Evolutionary conservation across 352 stramenopile genomes (phyloP).

Genomic region (Pythium folliculosum): DNA sequence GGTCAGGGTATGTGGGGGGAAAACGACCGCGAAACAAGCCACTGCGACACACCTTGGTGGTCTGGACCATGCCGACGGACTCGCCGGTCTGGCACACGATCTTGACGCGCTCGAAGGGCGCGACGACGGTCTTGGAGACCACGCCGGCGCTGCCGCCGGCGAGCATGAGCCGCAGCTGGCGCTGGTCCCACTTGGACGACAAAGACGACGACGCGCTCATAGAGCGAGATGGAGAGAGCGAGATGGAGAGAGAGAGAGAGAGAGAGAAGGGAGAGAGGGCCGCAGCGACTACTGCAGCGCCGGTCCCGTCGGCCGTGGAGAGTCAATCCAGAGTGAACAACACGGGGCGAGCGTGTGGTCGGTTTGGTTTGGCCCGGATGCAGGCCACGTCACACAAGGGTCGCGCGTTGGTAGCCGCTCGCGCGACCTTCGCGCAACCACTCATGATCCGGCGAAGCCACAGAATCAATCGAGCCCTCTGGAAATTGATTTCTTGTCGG

Average conservation of each 20-base stretch:
- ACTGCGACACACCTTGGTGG: conserved; percentile 38
- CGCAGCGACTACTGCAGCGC: conserved; percentile 27
- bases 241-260: not conserved
- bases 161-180: conserved; percentile 68
- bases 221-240: too few species aligned
- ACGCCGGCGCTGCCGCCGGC: conserved; percentile 72
- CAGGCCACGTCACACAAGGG: conserved; percentile 23
- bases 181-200: conserved; percentile 48
- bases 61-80: conserved; percentile 75
- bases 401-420: not conserved
- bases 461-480: conserved; percentile 7
- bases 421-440: conserved; percentile 32
- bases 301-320: not conserved
- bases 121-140: conserved; percentile 80
- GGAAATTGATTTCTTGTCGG: not conserved
- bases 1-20: too few species aligned
- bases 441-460: not conserved
- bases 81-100: conserved; percentile 83
- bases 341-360: too few species aligned
- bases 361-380: not conserved
- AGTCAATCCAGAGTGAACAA: too few species aligned
- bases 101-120: conserved; percentile 83
- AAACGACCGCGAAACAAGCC: not conserved
- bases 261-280: conserved; percentile 5
- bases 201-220: too few species aligned